Conservation (phyloP, 257 asterid species). For the Lycium barbarum region DNA sequence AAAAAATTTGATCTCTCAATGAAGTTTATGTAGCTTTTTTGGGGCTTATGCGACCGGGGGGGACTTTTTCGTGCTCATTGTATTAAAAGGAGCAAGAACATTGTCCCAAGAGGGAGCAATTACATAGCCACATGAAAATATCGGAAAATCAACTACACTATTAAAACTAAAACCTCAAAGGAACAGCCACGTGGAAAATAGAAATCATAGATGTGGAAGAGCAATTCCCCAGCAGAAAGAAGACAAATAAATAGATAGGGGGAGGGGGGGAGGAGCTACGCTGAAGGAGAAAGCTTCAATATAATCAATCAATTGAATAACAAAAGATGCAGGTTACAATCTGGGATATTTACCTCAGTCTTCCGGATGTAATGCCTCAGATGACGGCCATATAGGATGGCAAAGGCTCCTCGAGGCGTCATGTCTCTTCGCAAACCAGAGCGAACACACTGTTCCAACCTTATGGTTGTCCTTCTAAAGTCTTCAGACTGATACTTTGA, state of each 20-base stretch:
- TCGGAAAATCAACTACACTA: not conserved
- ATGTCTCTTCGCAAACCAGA: constrained; percentile 72
- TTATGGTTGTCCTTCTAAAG: constrained; percentile 77
- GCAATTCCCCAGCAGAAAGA: not conserved
- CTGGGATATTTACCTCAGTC: constrained; percentile 63
- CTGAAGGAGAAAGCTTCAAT: not conserved
- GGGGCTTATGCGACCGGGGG: not conserved
- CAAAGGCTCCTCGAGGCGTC: constrained; percentile 81
- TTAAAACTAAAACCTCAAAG: constrained; percentile 15
- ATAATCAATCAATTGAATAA: not conserved
- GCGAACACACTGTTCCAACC: constrained; percentile 82
- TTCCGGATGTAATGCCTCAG: constrained; percentile 77
- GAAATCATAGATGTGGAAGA: constrained; percentile 19
- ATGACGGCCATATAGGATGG: constrained; percentile 86
- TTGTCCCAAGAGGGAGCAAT: not conserved
- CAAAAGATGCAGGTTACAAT: constrained; percentile 31
- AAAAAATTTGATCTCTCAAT: not conserved
- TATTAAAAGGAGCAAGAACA: not conserved
- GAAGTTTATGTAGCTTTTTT: not conserved
- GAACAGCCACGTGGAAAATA: constrained; percentile 16
- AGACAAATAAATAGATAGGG: constrained; percentile 1
- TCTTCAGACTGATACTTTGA: constrained; percentile 72
- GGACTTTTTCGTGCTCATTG: not conserved
- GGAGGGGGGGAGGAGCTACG: not conserved
- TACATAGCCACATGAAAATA: not conserved